phyloP scores from a whole-genome alignment of 2,329 filamentous ascomycete genomes.

The Aspergillus uvarum region DNA sequence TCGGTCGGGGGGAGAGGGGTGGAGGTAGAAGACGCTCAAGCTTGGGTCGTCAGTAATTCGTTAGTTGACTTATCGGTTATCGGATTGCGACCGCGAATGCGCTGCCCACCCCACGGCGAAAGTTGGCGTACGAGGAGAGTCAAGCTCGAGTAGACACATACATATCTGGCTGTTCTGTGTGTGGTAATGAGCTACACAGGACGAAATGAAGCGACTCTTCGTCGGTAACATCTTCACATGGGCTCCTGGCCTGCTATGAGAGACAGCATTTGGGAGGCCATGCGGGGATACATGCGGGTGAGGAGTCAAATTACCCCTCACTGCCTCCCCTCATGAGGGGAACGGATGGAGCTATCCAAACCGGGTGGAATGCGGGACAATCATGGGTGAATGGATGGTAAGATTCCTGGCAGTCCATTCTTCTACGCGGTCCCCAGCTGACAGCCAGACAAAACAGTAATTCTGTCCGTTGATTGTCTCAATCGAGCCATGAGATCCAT shows the following conservation, averaged over 20 bases:
- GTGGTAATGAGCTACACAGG: too few relatives aligned
- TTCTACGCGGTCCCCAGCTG: neutral
- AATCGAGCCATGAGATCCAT: neutral
- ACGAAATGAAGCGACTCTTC: too few relatives aligned
- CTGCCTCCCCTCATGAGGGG: slow-evolving; percentile 20
- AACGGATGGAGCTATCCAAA: slow-evolving; percentile 1
- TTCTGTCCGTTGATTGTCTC: slow-evolving; percentile 2
- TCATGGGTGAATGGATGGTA: neutral
- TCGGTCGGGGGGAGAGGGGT: neutral
- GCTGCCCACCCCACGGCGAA: too few relatives aligned
- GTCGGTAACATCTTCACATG: too few relatives aligned
- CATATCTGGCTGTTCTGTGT: too few relatives aligned
- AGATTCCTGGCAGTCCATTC: neutral
- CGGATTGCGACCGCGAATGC: too few relatives aligned
- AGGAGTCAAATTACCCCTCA: neutral
- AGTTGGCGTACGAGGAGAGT: too few relatives aligned
- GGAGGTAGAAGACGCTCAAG: neutral
- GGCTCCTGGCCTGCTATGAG: neutral
- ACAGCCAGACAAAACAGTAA: neutral
- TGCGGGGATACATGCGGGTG: neutral
- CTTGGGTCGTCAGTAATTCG: neutral
- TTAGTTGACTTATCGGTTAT: too few relatives aligned
- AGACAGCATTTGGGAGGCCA: neutral
- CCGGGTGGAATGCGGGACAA: slow-evolving; percentile 5
- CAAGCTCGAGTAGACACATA: too few relatives aligned